Conservation (phyloP, 164 flowering plant genomes). For the Annona squamosa region DNA sequence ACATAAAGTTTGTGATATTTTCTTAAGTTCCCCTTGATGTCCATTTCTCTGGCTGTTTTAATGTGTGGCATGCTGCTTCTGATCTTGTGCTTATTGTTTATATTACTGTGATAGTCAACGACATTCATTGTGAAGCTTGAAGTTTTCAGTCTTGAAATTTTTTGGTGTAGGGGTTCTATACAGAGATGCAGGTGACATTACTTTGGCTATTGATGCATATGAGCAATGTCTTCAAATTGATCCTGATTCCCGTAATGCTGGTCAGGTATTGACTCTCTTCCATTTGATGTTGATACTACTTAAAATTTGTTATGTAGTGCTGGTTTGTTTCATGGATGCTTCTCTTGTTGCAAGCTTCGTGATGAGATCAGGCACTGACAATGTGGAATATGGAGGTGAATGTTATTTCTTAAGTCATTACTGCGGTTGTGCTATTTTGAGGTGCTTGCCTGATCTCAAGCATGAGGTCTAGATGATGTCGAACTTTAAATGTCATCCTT, state of each 20-base stretch:
- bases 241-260: conserved; percentile 99
- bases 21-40: not conserved
- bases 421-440: too few relatives aligned
- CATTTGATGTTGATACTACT: too few relatives aligned
- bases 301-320: too few relatives aligned
- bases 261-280: conserved; percentile 59
- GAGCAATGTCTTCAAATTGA: conserved; percentile 95
- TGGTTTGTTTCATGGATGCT: too few relatives aligned
- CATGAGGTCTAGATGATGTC: too few relatives aligned
- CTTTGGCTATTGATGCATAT: conserved; percentile 86
- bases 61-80: not conserved
- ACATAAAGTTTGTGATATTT: not conserved
- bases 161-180: conserved; percentile 77
- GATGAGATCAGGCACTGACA: too few relatives aligned
- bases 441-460: too few relatives aligned
- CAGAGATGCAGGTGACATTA: conserved; percentile 92
- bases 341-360: too few relatives aligned
- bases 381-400: too few relatives aligned
- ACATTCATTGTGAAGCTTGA: not conserved
- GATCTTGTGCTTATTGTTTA: not conserved
- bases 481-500: too few relatives aligned
- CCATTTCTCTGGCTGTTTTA: not conserved
- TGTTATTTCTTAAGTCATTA: too few relatives aligned
- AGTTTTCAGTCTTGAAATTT: conserved; percentile 1
- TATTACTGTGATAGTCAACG: not conserved